Evolutionary conservation across 768 basidiomycete species (phyloP), one percentile per base, ranked within the genome.

Genomic region (Boletus tylopilopsis): DNA sequence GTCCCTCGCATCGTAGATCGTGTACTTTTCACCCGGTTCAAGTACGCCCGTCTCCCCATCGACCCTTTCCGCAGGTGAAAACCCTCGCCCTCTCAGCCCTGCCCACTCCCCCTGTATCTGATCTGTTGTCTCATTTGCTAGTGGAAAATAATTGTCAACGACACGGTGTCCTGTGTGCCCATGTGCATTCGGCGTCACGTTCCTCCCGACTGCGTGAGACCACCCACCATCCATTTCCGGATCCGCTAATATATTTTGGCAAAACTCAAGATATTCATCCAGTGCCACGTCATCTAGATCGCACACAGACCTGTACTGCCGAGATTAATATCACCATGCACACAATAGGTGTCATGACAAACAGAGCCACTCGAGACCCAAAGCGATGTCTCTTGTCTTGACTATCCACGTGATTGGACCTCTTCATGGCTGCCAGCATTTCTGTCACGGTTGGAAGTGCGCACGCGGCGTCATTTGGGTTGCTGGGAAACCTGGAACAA

Each of bases 1-100:
- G 56, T 93, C 93, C n/a, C 73, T 72, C n/a, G 76, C 70, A 29
- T 81, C 73, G 70, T 82, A 90, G 41, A 91, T 78, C 42, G 71
- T 71, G 68, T 86, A 82, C 42, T 68, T 67, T 51, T 80, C 78
- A 2, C 86, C 90, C 4, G 87, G 80, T 61, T 71, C 71, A 22
- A 54, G 69, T n/a, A 50, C 33, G 24, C 27, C 53, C 40, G 18
- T 39, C 16, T 53, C 47, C 18, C 24, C 51, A 15, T 39, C 50
- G 18, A 49, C 53, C 35, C 30, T 32, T 29, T 30, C 34, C 13
- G 54, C 58, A 15, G 58, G 32, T 39, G 55, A 16, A 25, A 57
- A 45, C 21, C 53, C 42, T n/a, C 42, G 32, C 21, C 42, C 55
- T 41, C 38, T 45, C 35, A 30, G 48, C 29, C 27, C 36, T 7